Percentiles rank a stretch among this genome's conserved stretches.
These are phyloP conservation scores for Eleusine coracana DNA, from an alignment of 176 grass and related monocot species.

Conservation along the genomic window DNA sequence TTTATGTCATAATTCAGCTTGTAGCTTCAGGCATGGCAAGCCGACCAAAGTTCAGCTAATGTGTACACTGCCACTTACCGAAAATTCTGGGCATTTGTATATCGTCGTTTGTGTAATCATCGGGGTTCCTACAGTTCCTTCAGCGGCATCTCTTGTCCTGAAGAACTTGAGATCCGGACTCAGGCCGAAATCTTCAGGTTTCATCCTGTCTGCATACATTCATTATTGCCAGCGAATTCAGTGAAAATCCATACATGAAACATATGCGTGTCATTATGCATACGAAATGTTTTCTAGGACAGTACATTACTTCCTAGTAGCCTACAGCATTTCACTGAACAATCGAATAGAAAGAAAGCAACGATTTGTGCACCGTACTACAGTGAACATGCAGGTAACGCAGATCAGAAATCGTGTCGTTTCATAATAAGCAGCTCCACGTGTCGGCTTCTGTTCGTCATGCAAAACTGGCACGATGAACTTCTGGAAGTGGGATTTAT, in stretches of 20 bases:
- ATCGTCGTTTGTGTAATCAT: conserved; percentile 58
- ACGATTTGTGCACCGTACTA: not conserved
- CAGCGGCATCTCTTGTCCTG: conserved; percentile 21
- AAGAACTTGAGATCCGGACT: conserved; percentile 61
- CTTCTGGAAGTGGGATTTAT: too few relatives aligned
- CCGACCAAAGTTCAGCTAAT: not conserved
- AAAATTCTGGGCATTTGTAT: conserved; percentile 73
- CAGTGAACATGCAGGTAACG: not conserved
- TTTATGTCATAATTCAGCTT: not conserved
- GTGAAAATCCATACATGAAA: not conserved
- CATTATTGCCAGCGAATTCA: not conserved
- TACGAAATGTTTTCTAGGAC: too few relatives aligned
- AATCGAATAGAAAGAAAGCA: not conserved
- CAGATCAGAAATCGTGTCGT: too few relatives aligned
- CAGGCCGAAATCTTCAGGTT: conserved; percentile 69
- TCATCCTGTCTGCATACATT: conserved; percentile 69
- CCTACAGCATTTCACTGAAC: not conserved
- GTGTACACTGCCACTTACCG: conserved; percentile 41
- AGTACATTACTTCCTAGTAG: too few relatives aligned
- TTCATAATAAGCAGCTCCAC: not conserved
- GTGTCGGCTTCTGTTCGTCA: not conserved
- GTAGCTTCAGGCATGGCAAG: not conserved
- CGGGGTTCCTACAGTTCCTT: conserved; percentile 39
- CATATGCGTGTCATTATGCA: too few relatives aligned
- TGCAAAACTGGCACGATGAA: not conserved